phyloP scores from a whole-genome alignment of 495 filamentous ascomycete species.

The Neurospora sp. region DNA sequence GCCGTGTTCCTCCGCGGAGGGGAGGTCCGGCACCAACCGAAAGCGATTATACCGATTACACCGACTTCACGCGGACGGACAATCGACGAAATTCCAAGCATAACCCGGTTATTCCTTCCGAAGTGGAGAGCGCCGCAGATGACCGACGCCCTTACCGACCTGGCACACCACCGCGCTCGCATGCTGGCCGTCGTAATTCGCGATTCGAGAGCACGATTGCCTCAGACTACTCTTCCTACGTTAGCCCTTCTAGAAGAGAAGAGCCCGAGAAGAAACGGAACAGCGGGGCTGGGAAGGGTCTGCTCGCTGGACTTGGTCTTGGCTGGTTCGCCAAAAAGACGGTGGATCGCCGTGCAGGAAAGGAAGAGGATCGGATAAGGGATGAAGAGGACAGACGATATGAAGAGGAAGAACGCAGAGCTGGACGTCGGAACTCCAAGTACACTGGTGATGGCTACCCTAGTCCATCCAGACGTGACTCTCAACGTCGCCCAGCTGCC shows the following conservation, averaged over 20 bases:
- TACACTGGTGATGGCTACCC: constrained; percentile 54
- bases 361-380: constrained; percentile 55
- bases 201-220: constrained; percentile 30
- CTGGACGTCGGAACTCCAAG: constrained; percentile 28
- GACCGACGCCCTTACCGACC: constrained; percentile 21
- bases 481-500: constrained; percentile 25
- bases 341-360: constrained; percentile 48
- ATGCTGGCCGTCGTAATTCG: constrained; percentile 23
- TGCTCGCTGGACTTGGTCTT: constrained; percentile 57
- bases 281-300: constrained; percentile 42
- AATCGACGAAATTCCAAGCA: constrained; percentile 27
- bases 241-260: constrained; percentile 34
- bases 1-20: constrained; percentile 26
- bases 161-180: constrained; percentile 33
- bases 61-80: constrained; percentile 21
- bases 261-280: constrained; percentile 17
- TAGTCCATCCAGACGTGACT: constrained; percentile 41
- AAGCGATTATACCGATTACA: constrained; percentile 40
- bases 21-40: constrained; percentile 25
- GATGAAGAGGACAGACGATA: constrained; percentile 43
- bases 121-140: constrained; percentile 30
- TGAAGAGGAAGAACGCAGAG: constrained; percentile 37
- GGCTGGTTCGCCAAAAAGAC: constrained; percentile 55
- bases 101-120: constrained; percentile 27
- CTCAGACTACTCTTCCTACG: constrained; percentile 43